phyloP scores from a whole-genome alignment of 495 filamentous ascomycete genomes.

The Niebla homalea region DNA sequence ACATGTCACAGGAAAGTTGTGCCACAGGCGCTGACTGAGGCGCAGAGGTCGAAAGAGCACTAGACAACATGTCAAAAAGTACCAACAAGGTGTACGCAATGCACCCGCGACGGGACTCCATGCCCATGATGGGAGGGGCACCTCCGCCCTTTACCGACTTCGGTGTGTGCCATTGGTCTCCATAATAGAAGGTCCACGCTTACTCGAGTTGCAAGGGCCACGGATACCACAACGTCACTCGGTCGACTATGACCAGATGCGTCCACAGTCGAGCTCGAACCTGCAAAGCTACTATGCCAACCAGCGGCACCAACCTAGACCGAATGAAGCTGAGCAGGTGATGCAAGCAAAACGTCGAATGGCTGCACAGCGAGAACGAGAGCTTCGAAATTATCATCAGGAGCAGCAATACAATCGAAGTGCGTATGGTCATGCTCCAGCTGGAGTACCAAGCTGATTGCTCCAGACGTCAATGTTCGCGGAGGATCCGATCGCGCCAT shows the following conservation, averaged over 20 bases:
- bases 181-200: constrained; percentile 1
- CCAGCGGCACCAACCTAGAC: constrained; percentile 84
- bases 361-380: constrained; percentile 96
- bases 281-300: constrained; percentile 87
- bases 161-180: constrained; percentile 27
- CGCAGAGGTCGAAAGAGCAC: constrained; percentile 85
- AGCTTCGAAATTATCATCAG: constrained; percentile 98
- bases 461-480: constrained; percentile 67
- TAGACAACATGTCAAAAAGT: constrained; percentile 91
- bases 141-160: constrained; percentile 45
- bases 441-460: constrained; percentile 11
- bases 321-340: constrained; percentile 94
- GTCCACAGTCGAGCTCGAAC: constrained; percentile 62
- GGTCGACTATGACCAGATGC: constrained; percentile 70
- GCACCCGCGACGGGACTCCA: constrained; percentile 72
- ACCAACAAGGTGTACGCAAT: constrained; percentile 67
- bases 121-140: constrained; percentile 51
- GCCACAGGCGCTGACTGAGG: not conserved
- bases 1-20: too few relatives aligned
- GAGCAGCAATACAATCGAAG: constrained; percentile 99
- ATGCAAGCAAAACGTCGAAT: constrained; percentile 97
- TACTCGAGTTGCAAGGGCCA: constrained; percentile 29
- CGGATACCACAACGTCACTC: constrained; percentile 67
- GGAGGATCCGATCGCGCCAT: constrained; percentile 79
- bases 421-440: constrained; percentile 44